Conservation (phyloP, 2,329 filamentous ascomycete species). For the Ceratocystis variospora region DNA sequence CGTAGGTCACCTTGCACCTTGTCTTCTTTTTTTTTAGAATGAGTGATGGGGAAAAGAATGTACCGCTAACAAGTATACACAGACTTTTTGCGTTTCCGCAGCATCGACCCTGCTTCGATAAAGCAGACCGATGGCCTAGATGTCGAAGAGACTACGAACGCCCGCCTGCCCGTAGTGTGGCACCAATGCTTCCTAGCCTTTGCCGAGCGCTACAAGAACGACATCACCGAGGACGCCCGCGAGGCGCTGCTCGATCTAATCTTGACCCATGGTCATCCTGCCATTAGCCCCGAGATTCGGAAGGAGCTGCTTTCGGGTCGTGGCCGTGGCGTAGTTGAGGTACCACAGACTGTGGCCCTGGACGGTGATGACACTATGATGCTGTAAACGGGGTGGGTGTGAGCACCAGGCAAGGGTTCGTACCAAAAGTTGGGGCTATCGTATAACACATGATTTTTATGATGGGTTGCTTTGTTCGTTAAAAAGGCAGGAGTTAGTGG, state of each 20-base stretch:
- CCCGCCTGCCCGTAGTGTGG: constrained; percentile 81
- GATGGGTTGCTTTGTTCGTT: constrained; percentile 18
- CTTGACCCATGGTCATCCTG: constrained; percentile 67
- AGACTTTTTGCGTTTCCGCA: constrained; percentile 83
- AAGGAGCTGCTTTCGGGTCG: constrained; percentile 78
- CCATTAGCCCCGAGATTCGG: constrained; percentile 82
- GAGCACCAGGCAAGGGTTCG: constrained; percentile 7
- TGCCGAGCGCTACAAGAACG: constrained; percentile 85
- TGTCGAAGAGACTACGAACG: constrained; percentile 39
- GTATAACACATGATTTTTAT: constrained; percentile 18
- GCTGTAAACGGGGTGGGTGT: constrained; percentile 13
- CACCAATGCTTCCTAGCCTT: constrained; percentile 88
- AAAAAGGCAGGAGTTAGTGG: constrained; percentile 18
- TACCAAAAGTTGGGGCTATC: constrained; percentile 16
- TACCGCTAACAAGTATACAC: background rate
- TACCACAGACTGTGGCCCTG: constrained; percentile 34
- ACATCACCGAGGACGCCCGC: constrained; percentile 88
- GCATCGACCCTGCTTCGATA: constrained; percentile 45
- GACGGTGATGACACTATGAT: constrained; percentile 91
- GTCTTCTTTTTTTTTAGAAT: background rate
- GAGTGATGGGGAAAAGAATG: background rate
- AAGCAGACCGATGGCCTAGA: constrained; percentile 37
- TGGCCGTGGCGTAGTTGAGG: constrained; percentile 56
- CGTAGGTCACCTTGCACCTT: constrained; percentile 17
- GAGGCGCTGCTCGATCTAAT: constrained; percentile 83